Conservation (phyloP, 2,329 filamentous ascomycete genomes). For the Fusarium illudens region DNA sequence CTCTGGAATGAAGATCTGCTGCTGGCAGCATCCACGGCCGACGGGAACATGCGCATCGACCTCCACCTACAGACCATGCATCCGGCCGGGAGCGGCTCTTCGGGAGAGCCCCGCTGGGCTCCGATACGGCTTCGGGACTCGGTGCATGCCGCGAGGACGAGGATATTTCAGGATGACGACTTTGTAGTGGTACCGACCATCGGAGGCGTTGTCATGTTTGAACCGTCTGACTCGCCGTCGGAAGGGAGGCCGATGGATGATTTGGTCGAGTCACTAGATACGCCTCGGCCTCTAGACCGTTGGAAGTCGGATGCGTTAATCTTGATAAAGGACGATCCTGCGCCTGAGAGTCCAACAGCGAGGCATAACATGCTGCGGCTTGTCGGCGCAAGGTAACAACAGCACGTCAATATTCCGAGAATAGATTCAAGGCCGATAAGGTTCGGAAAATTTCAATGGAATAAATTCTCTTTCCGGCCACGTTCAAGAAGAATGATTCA, state of each 20-base stretch:
- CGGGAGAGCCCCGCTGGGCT: neutral
- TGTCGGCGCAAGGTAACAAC: neutral
- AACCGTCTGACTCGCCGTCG: neutral
- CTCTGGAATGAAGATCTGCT: constrained; percentile 29
- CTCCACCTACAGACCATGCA: constrained; percentile 10
- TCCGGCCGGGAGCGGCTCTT: neutral
- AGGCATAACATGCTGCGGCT: neutral
- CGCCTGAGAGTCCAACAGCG: neutral
- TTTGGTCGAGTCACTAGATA: neutral
- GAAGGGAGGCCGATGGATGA: neutral
- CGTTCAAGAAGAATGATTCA: neutral
- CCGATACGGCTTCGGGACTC: neutral
- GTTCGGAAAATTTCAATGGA: neutral
- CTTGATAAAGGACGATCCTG: constrained; percentile 1
- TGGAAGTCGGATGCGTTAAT: neutral
- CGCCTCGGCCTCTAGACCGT: neutral
- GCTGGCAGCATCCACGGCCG: neutral
- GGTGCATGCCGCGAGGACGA: neutral
- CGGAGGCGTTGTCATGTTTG: constrained; percentile 15
- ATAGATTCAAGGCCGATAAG: neutral
- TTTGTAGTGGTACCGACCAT: constrained; percentile 21
- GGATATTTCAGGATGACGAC: constrained; percentile 30
- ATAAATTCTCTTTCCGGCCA: neutral
- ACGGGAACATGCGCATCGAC: neutral
- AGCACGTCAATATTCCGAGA: neutral